phyloP scores from a whole-genome alignment of 257 asterid genomes.

The Rubia yunnanensis region DNA sequence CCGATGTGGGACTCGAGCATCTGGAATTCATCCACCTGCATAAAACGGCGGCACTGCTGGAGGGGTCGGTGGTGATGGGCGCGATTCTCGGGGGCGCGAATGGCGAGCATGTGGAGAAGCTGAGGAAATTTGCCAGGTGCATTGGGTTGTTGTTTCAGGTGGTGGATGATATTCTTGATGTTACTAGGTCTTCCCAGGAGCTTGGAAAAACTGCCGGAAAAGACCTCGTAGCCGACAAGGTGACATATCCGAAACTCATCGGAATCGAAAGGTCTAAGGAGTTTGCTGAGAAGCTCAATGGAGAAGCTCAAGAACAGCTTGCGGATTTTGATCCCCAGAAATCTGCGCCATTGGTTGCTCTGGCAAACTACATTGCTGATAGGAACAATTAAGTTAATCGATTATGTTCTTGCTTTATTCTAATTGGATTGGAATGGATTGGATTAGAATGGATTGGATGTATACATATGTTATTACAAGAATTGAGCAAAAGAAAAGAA shows the following conservation, averaged over 20 bases:
- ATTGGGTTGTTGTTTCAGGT: slow-evolving; percentile 57
- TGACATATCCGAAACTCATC: slow-evolving; percentile 49
- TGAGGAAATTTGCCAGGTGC: slow-evolving; percentile 43
- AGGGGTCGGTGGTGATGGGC: slow-evolving; percentile 48
- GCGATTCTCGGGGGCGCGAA: slow-evolving; percentile 50
- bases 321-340: slow-evolving; percentile 33
- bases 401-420: background rate
- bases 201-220: slow-evolving; percentile 63
- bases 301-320: slow-evolving; percentile 44
- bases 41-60: slow-evolving; percentile 54
- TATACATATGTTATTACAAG: no score
- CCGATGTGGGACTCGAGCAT: slow-evolving; percentile 40
- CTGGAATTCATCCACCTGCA: slow-evolving; percentile 47
- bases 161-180: slow-evolving; percentile 57
- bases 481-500: no score
- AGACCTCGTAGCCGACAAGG: slow-evolving; percentile 48
- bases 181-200: slow-evolving; percentile 45
- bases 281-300: slow-evolving; percentile 45
- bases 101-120: slow-evolving; percentile 28
- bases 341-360: slow-evolving; percentile 48
- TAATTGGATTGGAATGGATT: background rate
- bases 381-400: slow-evolving; percentile 33
- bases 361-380: slow-evolving; percentile 48
- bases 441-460: background rate
- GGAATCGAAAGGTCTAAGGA: slow-evolving; percentile 53